Conservation (phyloP, 1,139 yeast genomes). For the Protomyces macrosporus region DNA sequence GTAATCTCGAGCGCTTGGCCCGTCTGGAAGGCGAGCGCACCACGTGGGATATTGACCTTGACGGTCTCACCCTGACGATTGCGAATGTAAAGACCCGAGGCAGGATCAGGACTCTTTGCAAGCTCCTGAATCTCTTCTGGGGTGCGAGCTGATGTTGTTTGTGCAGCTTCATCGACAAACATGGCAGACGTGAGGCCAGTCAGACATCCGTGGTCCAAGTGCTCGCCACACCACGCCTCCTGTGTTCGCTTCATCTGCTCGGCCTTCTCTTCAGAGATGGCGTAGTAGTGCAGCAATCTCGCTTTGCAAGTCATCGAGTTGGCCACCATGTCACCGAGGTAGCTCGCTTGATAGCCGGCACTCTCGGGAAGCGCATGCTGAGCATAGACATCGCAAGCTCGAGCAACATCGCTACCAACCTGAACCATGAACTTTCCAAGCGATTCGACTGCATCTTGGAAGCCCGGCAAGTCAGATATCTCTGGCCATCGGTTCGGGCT, state of each 20-base stretch:
- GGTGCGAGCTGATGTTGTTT: not conserved
- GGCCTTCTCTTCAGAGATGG: slow-evolving; percentile 25
- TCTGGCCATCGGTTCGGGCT: slow-evolving; percentile 12
- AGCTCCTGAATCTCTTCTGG: slow-evolving; percentile 33
- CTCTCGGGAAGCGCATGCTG: slow-evolving; percentile 30
- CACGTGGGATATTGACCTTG: slow-evolving; percentile 52
- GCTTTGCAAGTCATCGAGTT: slow-evolving; percentile 57
- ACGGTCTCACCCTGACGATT: slow-evolving; percentile 47
- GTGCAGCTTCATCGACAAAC: slow-evolving; percentile 40
- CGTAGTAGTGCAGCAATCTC: slow-evolving; percentile 54
- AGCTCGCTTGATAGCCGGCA: slow-evolving; percentile 40
- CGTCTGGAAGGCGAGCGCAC: slow-evolving; percentile 59
- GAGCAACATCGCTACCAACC: slow-evolving; percentile 51
- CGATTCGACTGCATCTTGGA: slow-evolving; percentile 35
- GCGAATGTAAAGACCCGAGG: slow-evolving; percentile 52
- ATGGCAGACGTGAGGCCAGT: slow-evolving; percentile 52
- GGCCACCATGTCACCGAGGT: slow-evolving; percentile 47
- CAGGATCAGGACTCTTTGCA: slow-evolving; percentile 44
- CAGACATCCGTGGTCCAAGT: slow-evolving; percentile 57
- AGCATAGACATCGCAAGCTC: slow-evolving; percentile 45
- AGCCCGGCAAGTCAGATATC: slow-evolving; percentile 25
- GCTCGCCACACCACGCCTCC: slow-evolving; percentile 62
- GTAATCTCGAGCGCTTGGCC: slow-evolving; percentile 58
- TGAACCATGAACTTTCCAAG: slow-evolving; percentile 48
- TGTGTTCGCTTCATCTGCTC: slow-evolving; percentile 27